phyloP scores from a whole-genome alignment of 169 alveolate species.

The Plasmodium vinckei region DNA sequence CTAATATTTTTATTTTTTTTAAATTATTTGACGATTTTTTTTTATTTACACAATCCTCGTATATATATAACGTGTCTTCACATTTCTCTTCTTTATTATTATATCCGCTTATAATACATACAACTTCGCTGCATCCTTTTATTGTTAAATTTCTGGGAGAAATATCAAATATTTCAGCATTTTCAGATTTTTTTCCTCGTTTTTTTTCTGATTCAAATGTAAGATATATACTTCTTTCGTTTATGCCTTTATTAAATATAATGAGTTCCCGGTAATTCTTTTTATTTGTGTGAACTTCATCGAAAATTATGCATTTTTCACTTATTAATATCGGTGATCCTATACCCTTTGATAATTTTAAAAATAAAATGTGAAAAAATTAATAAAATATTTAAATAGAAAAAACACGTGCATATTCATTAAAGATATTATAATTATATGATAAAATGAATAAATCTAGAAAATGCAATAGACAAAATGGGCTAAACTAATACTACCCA shows the following conservation, averaged over 20 bases:
- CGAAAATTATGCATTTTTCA: slow-evolving; percentile 18
- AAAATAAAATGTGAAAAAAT: background rate
- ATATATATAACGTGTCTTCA: slow-evolving; percentile 50
- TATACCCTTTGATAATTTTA: slow-evolving; percentile 10
- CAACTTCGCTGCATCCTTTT: slow-evolving; percentile 40
- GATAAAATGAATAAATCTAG: no score
- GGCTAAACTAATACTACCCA: no score
- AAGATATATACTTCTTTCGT: slow-evolving; percentile 40
- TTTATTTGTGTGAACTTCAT: slow-evolving; percentile 35
- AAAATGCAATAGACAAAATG: no score
- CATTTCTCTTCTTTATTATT: slow-evolving; percentile 58
- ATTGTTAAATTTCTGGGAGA: slow-evolving; percentile 39
- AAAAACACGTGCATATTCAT: background rate
- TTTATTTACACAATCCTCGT: slow-evolving; percentile 34
- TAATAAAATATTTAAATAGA: background rate
- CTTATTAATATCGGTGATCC: slow-evolving; percentile 63
- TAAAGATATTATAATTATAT: no score
- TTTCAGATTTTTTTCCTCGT: slow-evolving; percentile 21
- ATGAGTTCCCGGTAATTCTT: slow-evolving; percentile 53
- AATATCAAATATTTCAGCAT: slow-evolving; percentile 38
- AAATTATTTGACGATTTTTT: slow-evolving; percentile 35
- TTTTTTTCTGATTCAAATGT: slow-evolving; percentile 68
- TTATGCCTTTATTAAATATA: slow-evolving; percentile 42
- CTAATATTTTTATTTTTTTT: slow-evolving; percentile 51
- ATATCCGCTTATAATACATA: slow-evolving; percentile 48